A percentile compares a stretch with the other conserved stretches of the same genome.
Evolutionary conservation across 2,329 filamentous ascomycete genomes (phyloP).

Genomic region (Akanthomyces uredinophilus): DNA sequence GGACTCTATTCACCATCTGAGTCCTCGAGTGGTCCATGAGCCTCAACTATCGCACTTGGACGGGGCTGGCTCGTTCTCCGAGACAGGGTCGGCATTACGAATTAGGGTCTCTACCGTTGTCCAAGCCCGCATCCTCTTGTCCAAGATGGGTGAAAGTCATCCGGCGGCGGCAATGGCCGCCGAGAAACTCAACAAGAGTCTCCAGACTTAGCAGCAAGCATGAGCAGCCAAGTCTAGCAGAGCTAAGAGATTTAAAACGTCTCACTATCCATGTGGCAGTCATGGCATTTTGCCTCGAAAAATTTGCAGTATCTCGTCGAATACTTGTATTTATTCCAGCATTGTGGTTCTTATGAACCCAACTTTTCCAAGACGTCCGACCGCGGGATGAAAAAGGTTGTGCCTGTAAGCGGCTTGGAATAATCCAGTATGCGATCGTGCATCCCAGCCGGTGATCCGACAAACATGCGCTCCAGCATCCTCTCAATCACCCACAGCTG

Average conservation of each 20-base stretch:
- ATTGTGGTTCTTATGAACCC: background rate
- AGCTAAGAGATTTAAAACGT: background rate
- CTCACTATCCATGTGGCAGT: background rate
- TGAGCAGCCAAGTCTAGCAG: background rate
- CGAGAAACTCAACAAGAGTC: background rate
- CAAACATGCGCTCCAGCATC: conserved; percentile 55
- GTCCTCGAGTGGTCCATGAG: background rate
- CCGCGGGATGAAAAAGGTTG: conserved; percentile 40
- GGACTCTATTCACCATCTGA: background rate
- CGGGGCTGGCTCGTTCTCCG: background rate
- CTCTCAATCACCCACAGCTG: conserved; percentile 52
- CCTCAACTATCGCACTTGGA: no score
- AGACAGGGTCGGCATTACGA: background rate
- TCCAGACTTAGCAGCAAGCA: background rate
- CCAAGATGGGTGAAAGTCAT: conserved; percentile 10
- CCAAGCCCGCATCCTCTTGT: conserved; percentile 12
- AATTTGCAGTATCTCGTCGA: background rate
- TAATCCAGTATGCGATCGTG: conserved; percentile 53
- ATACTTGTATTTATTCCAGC: background rate
- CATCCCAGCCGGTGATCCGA: conserved; percentile 46
- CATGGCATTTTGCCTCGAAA: background rate
- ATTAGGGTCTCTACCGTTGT: conserved; percentile 9
- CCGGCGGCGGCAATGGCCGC: background rate
- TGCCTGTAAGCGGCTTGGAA: conserved; percentile 47
- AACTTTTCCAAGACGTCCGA: background rate